These are phyloP conservation scores for Kalmusia sp. DNA, from an alignment of 2,329 filamentous ascomycete genomes.

Conservation along the genomic window DNA sequence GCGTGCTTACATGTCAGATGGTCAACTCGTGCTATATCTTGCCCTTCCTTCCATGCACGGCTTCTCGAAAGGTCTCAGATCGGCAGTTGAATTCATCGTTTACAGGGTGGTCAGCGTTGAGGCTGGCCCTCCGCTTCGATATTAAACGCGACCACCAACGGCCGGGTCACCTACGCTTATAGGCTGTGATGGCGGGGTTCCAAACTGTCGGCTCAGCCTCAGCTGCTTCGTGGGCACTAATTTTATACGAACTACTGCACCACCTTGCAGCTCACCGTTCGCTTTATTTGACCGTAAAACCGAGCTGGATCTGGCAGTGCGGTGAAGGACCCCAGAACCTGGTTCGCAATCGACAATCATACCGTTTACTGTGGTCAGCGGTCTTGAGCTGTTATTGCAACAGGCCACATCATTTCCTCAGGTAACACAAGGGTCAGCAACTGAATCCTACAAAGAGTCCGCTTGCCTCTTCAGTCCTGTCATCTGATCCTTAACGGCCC, in stretches of 20 bases:
- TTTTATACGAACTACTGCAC: conserved; percentile 16
- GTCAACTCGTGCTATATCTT: conserved; percentile 22
- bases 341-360: conserved; percentile 12
- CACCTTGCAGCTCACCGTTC: conserved; percentile 6
- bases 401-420: background rate
- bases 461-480: background rate
- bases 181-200: conserved; percentile 12
- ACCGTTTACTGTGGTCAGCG: conserved; percentile 4
- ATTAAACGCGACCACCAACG: conserved; percentile 20
- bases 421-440: conserved; percentile 1
- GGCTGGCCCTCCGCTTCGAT: conserved; percentile 20
- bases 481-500: conserved; percentile 8
- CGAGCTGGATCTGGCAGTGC: conserved; percentile 2
- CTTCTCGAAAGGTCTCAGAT: conserved; percentile 19
- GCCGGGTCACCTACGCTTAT: conserved; percentile 7
- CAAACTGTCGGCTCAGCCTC: conserved; percentile 13
- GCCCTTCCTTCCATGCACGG: conserved; percentile 20
- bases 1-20: conserved; percentile 41
- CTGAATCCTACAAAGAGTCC: background rate
- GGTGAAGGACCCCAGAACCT: conserved; percentile 14
- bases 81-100: conserved; percentile 9
- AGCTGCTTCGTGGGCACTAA: conserved; percentile 10
- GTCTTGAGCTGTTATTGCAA: background rate
- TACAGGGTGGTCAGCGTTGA: conserved; percentile 34
- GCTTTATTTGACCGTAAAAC: conserved; percentile 4